phyloP scores from a whole-genome alignment of 768 basidiomycete genomes.

The Tubosaeta sp. region DNA sequence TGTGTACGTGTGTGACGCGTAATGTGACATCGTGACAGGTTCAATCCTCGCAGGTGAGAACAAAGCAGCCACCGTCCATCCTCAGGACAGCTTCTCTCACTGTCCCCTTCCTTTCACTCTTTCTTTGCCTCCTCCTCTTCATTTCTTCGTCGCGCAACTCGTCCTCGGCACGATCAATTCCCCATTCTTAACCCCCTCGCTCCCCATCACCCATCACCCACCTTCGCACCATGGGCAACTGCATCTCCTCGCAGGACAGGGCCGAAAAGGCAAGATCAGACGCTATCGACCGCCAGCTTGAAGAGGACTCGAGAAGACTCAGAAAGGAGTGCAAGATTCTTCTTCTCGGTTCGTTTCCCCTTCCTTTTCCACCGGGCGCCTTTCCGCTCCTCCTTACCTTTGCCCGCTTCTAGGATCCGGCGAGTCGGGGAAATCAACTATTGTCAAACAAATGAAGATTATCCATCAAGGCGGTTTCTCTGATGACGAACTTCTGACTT shows the following conservation, averaged over 20 bases:
- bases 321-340: constrained; percentile 92
- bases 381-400: not conserved
- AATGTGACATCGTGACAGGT: constrained; percentile 20
- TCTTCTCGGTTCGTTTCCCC: constrained; percentile 66
- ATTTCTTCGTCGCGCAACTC: not conserved
- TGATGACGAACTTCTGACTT: too few relatives aligned
- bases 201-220: not conserved
- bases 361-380: constrained; percentile 1
- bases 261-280: constrained; percentile 61
- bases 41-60: constrained; percentile 18
- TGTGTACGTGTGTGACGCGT: constrained; percentile 8
- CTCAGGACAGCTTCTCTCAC: constrained; percentile 10
- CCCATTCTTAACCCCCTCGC: not conserved
- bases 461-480: too few relatives aligned
- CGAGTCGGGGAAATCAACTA: too few relatives aligned
- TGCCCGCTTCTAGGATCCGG: constrained; percentile 66
- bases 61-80: constrained; percentile 15
- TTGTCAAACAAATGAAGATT: too few relatives aligned
- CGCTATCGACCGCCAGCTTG: constrained; percentile 76
- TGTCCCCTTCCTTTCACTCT: not conserved
- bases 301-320: constrained; percentile 79
- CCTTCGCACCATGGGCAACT: constrained; percentile 56
- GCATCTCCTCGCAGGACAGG: constrained; percentile 53
- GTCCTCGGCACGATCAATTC: not conserved
- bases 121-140: too few relatives aligned